Evolutionary conservation across 495 filamentous ascomycete genomes (phyloP).

Genomic region (Cercophora scortea): DNA sequence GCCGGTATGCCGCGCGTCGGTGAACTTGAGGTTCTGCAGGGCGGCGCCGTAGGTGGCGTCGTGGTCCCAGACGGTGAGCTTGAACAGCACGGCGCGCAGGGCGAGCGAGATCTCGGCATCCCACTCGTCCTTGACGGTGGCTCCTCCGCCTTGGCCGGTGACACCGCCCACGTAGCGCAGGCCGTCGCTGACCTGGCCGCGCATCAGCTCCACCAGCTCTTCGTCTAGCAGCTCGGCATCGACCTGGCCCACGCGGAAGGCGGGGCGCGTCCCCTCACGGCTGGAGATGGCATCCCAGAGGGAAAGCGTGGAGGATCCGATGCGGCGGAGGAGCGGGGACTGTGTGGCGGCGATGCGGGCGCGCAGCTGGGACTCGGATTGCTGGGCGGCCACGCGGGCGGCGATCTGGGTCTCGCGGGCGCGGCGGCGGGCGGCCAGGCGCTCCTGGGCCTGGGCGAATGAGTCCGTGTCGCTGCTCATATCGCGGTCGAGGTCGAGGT

Average conservation of each 20-base stretch:
- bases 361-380: constrained; percentile 50
- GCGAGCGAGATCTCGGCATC: constrained; percentile 73
- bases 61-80: constrained; percentile 94
- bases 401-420: constrained; percentile 57
- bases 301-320: constrained; percentile 49
- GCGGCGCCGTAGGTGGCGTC: constrained; percentile 89
- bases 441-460: constrained; percentile 79
- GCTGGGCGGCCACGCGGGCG: constrained; percentile 47
- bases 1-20: constrained; percentile 66
- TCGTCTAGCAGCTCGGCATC: constrained; percentile 95
- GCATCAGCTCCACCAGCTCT: constrained; percentile 78
- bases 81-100: constrained; percentile 78
- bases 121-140: constrained; percentile 61
- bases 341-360: constrained; percentile 51
- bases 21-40: constrained; percentile 83
- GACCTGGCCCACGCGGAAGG: constrained; percentile 91
- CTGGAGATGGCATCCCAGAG: constrained; percentile 65
- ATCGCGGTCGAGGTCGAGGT: not conserved
- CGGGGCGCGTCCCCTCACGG: constrained; percentile 72
- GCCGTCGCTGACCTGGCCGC: constrained; percentile 80
- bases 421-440: constrained; percentile 69
- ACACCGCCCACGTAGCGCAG: constrained; percentile 76
- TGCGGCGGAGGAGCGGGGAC: constrained; percentile 49
- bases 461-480: constrained; percentile 59
- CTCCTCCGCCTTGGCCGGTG: constrained; percentile 7